Evolutionary conservation across 2,329 filamentous ascomycete species (phyloP).

Genomic region (Pseudophaeomoniella oleicola): DNA sequence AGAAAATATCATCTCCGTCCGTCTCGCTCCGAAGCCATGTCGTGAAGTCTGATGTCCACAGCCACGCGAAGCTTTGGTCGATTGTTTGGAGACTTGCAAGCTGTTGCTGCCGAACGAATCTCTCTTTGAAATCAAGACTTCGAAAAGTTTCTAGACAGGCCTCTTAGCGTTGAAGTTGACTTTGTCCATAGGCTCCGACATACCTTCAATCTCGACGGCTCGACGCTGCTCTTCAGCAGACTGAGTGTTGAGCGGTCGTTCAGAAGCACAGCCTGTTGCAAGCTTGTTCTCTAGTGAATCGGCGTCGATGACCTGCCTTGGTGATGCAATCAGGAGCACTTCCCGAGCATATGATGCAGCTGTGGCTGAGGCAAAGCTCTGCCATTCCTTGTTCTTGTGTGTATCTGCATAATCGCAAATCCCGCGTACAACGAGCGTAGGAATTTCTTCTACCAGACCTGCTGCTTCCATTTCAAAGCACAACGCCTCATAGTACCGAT

Average conservation of each 20-base stretch:
- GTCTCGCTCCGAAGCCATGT: slow-evolving; percentile 1
- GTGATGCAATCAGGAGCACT: no score
- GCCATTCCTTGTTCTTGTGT: slow-evolving; percentile 9
- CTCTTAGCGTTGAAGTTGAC: no score
- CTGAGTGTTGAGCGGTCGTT: no score
- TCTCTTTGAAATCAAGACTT: slow-evolving; percentile 1
- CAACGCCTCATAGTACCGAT: slow-evolving; percentile 6
- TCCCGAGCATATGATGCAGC: slow-evolving; percentile 13
- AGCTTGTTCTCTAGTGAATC: no score
- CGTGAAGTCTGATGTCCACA: slow-evolving; percentile 3
- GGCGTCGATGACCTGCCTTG: no score
- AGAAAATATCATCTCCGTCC: slow-evolving; percentile 3
- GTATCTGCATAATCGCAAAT: slow-evolving; percentile 12
- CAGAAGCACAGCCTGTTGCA: no score
- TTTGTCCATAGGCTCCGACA: no score
- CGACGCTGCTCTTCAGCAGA: no score
- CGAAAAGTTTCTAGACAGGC: no score
- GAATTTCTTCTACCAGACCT: slow-evolving; percentile 8
- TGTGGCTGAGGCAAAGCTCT: slow-evolving; percentile 7
- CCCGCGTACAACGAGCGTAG: slow-evolving; percentile 10
- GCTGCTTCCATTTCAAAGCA: slow-evolving; percentile 14
- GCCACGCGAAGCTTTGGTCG: slow-evolving; percentile 3
- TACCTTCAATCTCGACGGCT: no score
- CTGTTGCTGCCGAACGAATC: slow-evolving; percentile 4
- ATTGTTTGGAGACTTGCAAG: slow-evolving; percentile 1